Evolutionary conservation across 164 flowering plant species (phyloP).

Genomic region (Annona cherimola): DNA sequence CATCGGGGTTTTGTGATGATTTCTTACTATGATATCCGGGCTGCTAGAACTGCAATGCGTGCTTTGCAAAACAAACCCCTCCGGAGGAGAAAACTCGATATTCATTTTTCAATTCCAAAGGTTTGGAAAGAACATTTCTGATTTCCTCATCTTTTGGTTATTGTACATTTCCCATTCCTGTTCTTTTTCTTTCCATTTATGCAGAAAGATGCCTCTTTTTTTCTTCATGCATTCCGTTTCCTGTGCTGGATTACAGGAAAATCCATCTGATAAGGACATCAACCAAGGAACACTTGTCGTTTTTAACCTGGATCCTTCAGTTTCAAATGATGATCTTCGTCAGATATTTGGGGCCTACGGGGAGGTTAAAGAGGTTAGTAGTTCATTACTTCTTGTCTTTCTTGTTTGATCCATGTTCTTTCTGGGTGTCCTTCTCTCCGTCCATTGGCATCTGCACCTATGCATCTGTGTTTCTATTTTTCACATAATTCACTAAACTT

Average conservation of each 20-base stretch:
- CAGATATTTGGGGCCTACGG: constrained; percentile 90
- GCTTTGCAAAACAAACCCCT: constrained; percentile 88
- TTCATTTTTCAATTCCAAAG: constrained; percentile 99
- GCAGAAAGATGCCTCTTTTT: not conserved
- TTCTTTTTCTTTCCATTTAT: not conserved
- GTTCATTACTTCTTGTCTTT: constrained; percentile 5
- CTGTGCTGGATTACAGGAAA: constrained; percentile 47
- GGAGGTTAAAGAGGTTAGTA: constrained; percentile 85
- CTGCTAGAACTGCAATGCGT: constrained; percentile 98
- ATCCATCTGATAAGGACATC: constrained; percentile 94
- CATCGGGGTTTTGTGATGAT: constrained; percentile 99
- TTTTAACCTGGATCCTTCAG: constrained; percentile 89
- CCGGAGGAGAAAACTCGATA: constrained; percentile 91
- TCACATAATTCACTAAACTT: constrained; percentile 5
- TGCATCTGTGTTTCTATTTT: not conserved
- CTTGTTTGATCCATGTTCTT: constrained; percentile 6
- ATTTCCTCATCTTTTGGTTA: constrained; percentile 1
- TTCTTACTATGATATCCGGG: constrained; percentile 93
- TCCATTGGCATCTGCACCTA: too few species aligned
- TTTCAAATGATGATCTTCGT: constrained; percentile 86
- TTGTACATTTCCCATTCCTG: not conserved
- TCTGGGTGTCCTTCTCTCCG: not conserved
- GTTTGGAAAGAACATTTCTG: constrained; percentile 23
- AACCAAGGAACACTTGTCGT: constrained; percentile 96
- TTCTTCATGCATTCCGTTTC: constrained; percentile 3